phyloP scores from a whole-genome alignment of 2,329 filamentous ascomycete species.

The Cordyceps javanica region DNA sequence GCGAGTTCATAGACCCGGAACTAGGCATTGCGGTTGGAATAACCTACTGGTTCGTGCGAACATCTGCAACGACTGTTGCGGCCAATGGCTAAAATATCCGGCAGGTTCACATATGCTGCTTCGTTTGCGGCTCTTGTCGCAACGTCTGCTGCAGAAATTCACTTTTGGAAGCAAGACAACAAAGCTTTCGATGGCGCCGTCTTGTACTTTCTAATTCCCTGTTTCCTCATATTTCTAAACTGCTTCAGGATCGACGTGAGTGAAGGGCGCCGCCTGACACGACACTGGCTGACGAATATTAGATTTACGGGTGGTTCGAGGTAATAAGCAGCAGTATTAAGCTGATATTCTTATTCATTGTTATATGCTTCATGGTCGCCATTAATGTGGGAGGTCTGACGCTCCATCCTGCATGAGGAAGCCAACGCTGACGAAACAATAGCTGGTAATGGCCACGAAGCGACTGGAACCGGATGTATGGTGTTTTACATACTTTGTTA shows the following conservation, averaged over 20 bases:
- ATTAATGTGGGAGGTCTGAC: conserved; percentile 13
- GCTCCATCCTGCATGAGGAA: background rate
- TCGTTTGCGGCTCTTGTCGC: conserved; percentile 23
- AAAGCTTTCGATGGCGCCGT: conserved; percentile 16
- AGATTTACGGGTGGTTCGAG: conserved; percentile 26
- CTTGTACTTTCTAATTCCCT: conserved; percentile 21
- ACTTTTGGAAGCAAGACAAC: conserved; percentile 19
- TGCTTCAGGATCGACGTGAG: conserved; percentile 20
- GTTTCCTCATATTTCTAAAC: conserved; percentile 19
- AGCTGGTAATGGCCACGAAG: background rate
- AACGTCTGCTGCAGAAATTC: conserved; percentile 19
- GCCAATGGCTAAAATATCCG: too few relatives aligned
- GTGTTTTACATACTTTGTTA: background rate
- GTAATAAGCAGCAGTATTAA: conserved; percentile 21
- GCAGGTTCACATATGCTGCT: conserved; percentile 24
- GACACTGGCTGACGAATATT: background rate
- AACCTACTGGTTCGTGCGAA: conserved; percentile 23
- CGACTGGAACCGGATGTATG: background rate
- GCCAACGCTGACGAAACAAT: background rate
- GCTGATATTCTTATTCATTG: conserved; percentile 20
- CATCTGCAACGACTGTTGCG: too few relatives aligned
- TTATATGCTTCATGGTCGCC: conserved; percentile 19
- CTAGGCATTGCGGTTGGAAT: conserved; percentile 27
- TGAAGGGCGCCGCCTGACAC: background rate
- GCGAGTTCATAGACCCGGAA: conserved; percentile 27